Conservation (phyloP, 2,329 filamentous ascomycete species). For the Neurospora sp. region DNA sequence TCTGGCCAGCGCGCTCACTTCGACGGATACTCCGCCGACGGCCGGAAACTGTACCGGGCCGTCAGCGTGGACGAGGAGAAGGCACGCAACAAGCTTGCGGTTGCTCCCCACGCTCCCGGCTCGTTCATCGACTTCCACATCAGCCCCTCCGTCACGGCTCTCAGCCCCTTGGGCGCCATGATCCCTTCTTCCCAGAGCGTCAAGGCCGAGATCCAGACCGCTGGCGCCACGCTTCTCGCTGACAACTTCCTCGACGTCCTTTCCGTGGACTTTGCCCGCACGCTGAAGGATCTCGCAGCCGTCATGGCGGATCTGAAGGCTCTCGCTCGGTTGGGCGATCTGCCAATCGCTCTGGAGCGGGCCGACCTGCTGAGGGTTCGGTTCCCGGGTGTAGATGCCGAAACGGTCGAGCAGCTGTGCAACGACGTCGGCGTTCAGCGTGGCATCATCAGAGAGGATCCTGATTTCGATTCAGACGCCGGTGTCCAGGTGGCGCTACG, state of each 20-base stretch:
- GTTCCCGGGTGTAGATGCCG: conserved; percentile 82
- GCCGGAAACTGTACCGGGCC: conserved; percentile 68
- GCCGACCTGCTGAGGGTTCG: conserved; percentile 63
- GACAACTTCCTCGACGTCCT: conserved; percentile 78
- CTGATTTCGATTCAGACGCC: conserved; percentile 55
- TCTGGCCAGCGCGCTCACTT: conserved; percentile 83
- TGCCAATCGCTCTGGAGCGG: conserved; percentile 67
- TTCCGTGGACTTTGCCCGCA: conserved; percentile 77
- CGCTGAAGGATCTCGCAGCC: conserved; percentile 71
- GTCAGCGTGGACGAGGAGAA: conserved; percentile 69
- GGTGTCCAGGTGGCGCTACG: conserved; percentile 66
- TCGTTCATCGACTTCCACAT: conserved; percentile 83
- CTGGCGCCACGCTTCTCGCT: conserved; percentile 59
- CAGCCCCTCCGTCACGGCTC: conserved; percentile 80
- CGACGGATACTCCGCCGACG: conserved; percentile 63
- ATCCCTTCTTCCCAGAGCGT: conserved; percentile 33
- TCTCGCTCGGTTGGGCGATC: conserved; percentile 66
- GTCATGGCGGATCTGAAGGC: conserved; percentile 73
- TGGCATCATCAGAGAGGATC: conserved; percentile 69
- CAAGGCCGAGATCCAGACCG: conserved; percentile 20
- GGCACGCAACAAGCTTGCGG: conserved; percentile 54
- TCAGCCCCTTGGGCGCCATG: conserved; percentile 57
- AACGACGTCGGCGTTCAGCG: conserved; percentile 77
- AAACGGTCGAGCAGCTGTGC: conserved; percentile 73
- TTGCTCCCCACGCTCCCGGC: conserved; percentile 49